These are phyloP conservation scores for Cladorrhinum sp. DNA, from an alignment of 2,329 filamentous ascomycete genomes.

Conservation along the genomic window DNA sequence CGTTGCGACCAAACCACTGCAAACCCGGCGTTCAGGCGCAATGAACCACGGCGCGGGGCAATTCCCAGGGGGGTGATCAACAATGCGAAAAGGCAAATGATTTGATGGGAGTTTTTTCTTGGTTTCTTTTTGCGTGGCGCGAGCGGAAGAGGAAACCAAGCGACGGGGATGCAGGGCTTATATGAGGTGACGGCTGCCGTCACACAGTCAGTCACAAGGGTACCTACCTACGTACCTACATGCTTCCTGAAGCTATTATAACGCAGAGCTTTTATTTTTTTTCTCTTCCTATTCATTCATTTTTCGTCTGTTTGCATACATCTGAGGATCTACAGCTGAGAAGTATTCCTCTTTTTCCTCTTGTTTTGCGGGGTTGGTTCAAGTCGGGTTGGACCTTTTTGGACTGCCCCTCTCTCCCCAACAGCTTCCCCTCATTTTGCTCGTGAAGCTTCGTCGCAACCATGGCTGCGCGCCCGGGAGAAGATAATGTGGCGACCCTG, in stretches of 20 bases:
- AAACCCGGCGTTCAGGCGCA: conserved; percentile 11
- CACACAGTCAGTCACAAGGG: background rate
- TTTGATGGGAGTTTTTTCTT: background rate
- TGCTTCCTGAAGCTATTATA: background rate
- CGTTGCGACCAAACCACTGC: conserved; percentile 2
- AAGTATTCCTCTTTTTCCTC: too few relatives aligned
- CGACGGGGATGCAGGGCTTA: background rate
- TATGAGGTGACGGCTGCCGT: background rate
- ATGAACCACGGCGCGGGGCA: background rate
- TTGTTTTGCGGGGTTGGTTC: background rate
- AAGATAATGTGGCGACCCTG: conserved; percentile 48
- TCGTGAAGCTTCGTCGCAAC: conserved; percentile 13
- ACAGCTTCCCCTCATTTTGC: conserved; percentile 10
- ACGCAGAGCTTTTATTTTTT: background rate
- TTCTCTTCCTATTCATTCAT: background rate
- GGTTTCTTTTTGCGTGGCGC: background rate
- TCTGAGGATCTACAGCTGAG: too few relatives aligned
- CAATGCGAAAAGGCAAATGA: background rate
- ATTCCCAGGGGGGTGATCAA: conserved; percentile 5
- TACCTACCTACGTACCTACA: background rate
- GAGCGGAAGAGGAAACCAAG: background rate
- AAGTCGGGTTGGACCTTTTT: background rate
- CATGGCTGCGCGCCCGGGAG: conserved; percentile 45
- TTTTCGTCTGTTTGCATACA: background rate
- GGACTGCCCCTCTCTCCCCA: background rate